phyloP scores from a whole-genome alignment of 139 green algal species.

The Picochlorum sp. region DNA sequence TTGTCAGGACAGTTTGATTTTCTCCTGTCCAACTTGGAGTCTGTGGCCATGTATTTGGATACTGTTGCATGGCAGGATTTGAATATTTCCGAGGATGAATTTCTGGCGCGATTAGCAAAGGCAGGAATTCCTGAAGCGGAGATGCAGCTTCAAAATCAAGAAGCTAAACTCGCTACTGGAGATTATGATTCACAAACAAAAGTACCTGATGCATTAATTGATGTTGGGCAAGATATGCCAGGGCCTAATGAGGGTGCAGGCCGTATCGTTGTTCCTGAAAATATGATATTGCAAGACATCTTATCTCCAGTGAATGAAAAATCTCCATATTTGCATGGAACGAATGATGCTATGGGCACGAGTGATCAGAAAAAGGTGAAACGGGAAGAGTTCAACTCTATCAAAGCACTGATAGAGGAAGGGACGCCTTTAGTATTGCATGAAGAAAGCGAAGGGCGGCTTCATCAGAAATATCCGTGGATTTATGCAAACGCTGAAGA shows the following conservation, averaged over 20 bases:
- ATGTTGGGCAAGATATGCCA: not conserved
- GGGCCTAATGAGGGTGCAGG: too few species aligned
- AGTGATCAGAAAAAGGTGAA: not conserved
- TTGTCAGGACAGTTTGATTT: constrained; percentile 42
- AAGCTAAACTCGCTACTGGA: not conserved
- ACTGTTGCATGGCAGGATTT: constrained; percentile 29
- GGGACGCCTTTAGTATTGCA: constrained; percentile 40
- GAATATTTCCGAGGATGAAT: constrained; percentile 14
- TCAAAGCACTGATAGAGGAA: constrained; percentile 28
- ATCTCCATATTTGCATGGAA: not conserved
- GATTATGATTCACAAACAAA: not conserved
- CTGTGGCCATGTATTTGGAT: constrained; percentile 29
- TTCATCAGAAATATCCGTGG: constrained; percentile 51
- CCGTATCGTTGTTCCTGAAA: too few species aligned
- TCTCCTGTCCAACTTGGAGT: constrained; percentile 37
- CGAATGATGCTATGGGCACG: not conserved
- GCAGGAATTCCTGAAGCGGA: constrained; percentile 32
- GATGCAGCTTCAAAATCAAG: not conserved
- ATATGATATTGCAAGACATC: too few species aligned
- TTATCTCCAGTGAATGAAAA: not conserved
- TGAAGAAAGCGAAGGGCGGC: constrained; percentile 33
- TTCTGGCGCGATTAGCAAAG: constrained; percentile 19
- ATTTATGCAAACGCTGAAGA: constrained; percentile 49
- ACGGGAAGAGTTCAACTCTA: not conserved
- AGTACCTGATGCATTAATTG: not conserved